A percentile compares a stretch with the other conserved stretches of the same genome.
Evolutionary conservation across 1,284 basidiomycete species (phyloP).

Genomic region (Macrocybe sp.): DNA sequence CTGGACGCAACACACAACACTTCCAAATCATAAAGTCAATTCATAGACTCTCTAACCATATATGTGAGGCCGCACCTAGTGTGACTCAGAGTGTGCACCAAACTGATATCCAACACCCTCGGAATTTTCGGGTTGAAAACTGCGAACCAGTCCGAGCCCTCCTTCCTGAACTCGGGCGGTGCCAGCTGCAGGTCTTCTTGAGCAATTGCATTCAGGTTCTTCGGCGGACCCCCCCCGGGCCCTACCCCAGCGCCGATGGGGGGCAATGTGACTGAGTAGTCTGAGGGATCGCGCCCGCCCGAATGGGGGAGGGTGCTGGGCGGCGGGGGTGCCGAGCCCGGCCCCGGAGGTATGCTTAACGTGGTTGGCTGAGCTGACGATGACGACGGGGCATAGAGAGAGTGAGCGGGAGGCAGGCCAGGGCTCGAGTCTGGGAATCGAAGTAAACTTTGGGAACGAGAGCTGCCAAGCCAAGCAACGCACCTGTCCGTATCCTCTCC

Average conservation of each 20-base stretch:
- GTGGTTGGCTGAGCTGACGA: neutral
- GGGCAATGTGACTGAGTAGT: constrained; percentile 4
- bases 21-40: constrained; percentile 18
- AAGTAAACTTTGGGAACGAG: neutral
- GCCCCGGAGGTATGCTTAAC: no score
- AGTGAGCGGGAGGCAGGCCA: constrained; percentile 20
- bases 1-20: constrained; percentile 89
- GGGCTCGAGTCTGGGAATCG: constrained; percentile 23
- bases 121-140: constrained; percentile 1
- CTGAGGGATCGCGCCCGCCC: neutral
- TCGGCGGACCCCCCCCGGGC: no score
- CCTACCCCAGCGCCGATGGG: constrained; percentile 1
- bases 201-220: no score
- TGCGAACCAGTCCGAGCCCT: neutral
- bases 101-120: constrained; percentile 1
- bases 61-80: neutral
- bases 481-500: constrained; percentile 22
- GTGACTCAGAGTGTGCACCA: neutral
- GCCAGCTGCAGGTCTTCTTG: neutral
- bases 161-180: constrained; percentile 1
- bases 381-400: constrained; percentile 10
- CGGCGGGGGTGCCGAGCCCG: no score
- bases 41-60: neutral
- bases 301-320: neutral
- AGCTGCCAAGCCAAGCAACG: constrained; percentile 7